Base-by-base conservation (phyloP, 768 basidiomycete species). In the Boletus rufocinnamomeus region DNA sequence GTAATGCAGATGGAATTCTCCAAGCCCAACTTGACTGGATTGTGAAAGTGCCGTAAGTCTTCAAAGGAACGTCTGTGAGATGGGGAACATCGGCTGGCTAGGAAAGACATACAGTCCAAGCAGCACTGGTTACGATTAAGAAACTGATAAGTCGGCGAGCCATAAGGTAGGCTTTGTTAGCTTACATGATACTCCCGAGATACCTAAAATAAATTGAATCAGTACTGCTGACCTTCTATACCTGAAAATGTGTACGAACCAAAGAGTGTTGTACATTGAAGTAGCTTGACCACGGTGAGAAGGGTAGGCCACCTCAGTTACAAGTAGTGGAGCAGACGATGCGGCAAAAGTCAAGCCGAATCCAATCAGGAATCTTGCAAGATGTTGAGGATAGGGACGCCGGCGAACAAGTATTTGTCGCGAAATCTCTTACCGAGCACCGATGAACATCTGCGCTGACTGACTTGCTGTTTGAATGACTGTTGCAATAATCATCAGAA, bases 101-200 rank as follows among this genome's bases (percentile, higher is more conserved):
- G 28, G 28, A 32, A 21, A 48, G 3, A 48, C 47, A 14, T 48
- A 48, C 47, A 4, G 47, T 48, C 47, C 47, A 48, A 30, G 47
- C 47, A 32, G 47, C 47, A 48, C 47, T 48, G 47, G n/a, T 48
- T 30, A 32, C n/a, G 13, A 48, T 30, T 6, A n/a, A n/a, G 19
- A 30, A 48, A 13, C 5, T 4, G 19, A 30, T 48, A 30, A 48
- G 47, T 32, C 7, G 3, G 8, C n/a, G 28, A n/a, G 47, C 30
- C 47, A 30, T 14, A 21, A 48, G 19, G 28, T n/a, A 21, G 10
- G 17, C 2, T n/a, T 48, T 32, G 28, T 48, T 14, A 6, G 11
- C 47, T 48, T 32, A 48, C 47, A 48, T n/a, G 47, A 48, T 48
- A 27, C 47, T 48, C 47, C 47, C 47, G 11, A 48, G n/a, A 32